Evolutionary conservation across 2,329 filamentous ascomycete genomes (phyloP).

Genomic region (Sclerotinia spermophila): DNA sequence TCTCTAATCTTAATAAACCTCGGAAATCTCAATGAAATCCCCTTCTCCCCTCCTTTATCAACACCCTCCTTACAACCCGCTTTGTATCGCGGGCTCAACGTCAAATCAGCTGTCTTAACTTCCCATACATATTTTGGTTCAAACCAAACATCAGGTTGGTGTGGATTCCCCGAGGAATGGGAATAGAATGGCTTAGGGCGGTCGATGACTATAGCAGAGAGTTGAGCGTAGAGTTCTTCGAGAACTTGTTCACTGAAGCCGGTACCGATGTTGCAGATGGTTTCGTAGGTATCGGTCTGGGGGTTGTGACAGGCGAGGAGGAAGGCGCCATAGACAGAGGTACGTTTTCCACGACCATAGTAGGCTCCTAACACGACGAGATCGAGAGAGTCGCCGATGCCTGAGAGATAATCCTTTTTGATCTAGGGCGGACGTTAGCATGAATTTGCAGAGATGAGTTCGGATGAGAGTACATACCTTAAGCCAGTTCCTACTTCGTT

Average conservation of each 20-base stretch:
- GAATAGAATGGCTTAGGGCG: constrained; percentile 91
- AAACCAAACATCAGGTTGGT: constrained; percentile 98
- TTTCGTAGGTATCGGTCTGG: constrained; percentile 78
- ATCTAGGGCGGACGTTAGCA: constrained; percentile 51
- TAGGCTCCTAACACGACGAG: constrained; percentile 95
- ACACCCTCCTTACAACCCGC: constrained; percentile 80
- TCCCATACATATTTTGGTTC: constrained; percentile 95
- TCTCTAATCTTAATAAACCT: constrained; percentile 88
- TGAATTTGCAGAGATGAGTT: background rate
- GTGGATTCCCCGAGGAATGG: constrained; percentile 78
- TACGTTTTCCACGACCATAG: constrained; percentile 90
- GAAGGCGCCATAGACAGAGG: constrained; percentile 93
- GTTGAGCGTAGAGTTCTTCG: constrained; percentile 75
- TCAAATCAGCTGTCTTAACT: constrained; percentile 93
- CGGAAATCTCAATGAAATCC: constrained; percentile 87
- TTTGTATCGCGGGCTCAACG: constrained; percentile 86
- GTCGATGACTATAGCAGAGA: constrained; percentile 78
- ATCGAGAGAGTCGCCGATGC: constrained; percentile 92
- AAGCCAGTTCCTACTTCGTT: constrained; percentile 95
- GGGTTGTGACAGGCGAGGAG: constrained; percentile 91
- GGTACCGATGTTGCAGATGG: constrained; percentile 96
- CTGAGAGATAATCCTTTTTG: constrained; percentile 96
- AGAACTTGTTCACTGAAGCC: constrained; percentile 94
- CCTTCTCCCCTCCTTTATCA: constrained; percentile 67
- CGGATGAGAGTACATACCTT: constrained; percentile 57